Base-by-base conservation (phyloP, 768 basidiomycete species). In the Tylopilus rubrobrunneus region DNA sequence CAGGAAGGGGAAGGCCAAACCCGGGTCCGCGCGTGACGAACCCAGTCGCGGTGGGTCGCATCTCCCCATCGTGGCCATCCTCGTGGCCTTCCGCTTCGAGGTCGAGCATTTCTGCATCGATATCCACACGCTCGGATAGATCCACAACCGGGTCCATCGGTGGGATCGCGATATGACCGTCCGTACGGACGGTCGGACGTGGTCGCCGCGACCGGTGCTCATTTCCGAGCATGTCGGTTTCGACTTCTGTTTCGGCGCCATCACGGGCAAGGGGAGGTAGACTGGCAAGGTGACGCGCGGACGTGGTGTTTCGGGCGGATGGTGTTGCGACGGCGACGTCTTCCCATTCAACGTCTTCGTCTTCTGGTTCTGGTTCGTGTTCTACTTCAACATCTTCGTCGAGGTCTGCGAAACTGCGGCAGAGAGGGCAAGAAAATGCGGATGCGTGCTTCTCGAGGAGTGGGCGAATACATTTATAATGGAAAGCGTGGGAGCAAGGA, bases 381-480 rank as follows among this genome's bases (percentile, higher is more conserved):
- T 87, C 86, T 0, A 83, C 74, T 59, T 98, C 96, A 46, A 97
- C 95, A 65, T 98, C 96, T 52, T 92, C 93, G 46, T 98, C 94
- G 17, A 99, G 81, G 67, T 98, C 88, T 14, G 94, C 94, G 63
- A 88, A 99, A 0, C 93, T 94, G 39, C 96, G 79, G 70, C 96
- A 99, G 7, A 99, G 81, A 0, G 96, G 96, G 64, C 96, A 99
- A 14, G 85, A 89, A 74, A 98, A 99, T 7, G 90, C 89, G 0
- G 95, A 92, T 62, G 94, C 85, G 71, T 98, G 92, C n/a, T 80
- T 72, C 60, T 90, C 82, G 41, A 98, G 78, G 11, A 98, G 78
- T 2, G 95, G 96, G 1, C 93, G 83, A 55, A 99, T 94, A 69
- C 96, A 98, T 71, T 98, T 98, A 82, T 91, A 93, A 74, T 94